phyloP scores from a whole-genome alignment of 768 basidiomycete genomes.

The Hygrocybe coccinea region DNA sequence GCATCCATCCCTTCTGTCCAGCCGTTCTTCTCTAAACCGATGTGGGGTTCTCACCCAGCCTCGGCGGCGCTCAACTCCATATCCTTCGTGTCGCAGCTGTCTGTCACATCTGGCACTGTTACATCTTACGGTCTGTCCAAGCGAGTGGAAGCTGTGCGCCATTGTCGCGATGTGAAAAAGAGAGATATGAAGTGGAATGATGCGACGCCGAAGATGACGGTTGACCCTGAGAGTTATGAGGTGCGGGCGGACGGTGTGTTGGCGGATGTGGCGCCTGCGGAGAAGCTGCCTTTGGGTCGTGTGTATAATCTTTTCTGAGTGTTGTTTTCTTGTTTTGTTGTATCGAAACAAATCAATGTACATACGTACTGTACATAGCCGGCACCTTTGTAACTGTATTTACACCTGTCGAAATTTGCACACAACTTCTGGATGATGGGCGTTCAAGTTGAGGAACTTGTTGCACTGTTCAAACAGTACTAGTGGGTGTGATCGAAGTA shows the following conservation, averaged over 20 bases:
- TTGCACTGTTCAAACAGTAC: no score
- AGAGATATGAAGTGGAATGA: slow-evolving; percentile 93
- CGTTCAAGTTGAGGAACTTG: no score
- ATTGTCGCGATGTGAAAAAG: slow-evolving; percentile 75
- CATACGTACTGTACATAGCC: no score
- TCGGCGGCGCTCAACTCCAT: slow-evolving; percentile 84
- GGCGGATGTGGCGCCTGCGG: slow-evolving; percentile 72
- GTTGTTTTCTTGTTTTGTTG: background rate
- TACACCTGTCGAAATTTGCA: no score
- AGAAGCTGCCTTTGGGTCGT: slow-evolving; percentile 59
- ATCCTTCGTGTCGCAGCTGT: slow-evolving; percentile 76
- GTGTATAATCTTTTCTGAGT: slow-evolving; percentile 74
- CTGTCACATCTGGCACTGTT: slow-evolving; percentile 56
- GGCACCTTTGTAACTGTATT: no score
- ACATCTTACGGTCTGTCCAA: slow-evolving; percentile 68
- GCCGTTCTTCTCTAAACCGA: slow-evolving; percentile 77
- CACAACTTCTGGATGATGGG: no score
- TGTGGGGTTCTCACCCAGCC: slow-evolving; percentile 83
- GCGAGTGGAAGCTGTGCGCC: slow-evolving; percentile 64
- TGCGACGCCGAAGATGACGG: slow-evolving; percentile 71
- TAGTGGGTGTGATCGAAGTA: no score
- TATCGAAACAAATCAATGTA: background rate
- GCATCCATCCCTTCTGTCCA: slow-evolving; percentile 95
- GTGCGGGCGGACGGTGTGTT: slow-evolving; percentile 78
- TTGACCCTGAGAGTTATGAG: slow-evolving; percentile 90